Conservation (phyloP, 805 yeast species). For the Yarrowia divulgata region DNA sequence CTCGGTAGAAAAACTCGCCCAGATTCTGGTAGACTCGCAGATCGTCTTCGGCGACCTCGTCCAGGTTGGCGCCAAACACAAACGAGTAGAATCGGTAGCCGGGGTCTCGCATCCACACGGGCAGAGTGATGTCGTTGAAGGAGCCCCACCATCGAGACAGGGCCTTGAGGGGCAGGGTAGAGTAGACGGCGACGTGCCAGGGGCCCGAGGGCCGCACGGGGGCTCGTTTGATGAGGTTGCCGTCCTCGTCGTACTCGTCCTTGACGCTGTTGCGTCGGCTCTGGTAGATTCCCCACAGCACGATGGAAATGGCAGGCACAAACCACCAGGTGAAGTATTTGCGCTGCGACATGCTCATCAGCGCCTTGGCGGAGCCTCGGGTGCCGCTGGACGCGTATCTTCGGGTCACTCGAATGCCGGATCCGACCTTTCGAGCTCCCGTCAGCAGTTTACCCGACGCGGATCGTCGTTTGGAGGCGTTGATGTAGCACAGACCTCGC, state of each 20-base stretch:
- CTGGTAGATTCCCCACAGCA: constrained; percentile 43
- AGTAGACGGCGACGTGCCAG: constrained; percentile 89
- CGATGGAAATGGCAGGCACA: constrained; percentile 45
- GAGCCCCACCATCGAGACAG: constrained; percentile 95
- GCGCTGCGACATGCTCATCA: constrained; percentile 34
- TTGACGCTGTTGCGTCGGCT: constrained; percentile 37
- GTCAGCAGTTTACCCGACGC: constrained; percentile 16
- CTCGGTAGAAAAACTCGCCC: constrained; percentile 90
- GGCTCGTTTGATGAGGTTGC: constrained; percentile 32
- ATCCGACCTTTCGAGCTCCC: constrained; percentile 31
- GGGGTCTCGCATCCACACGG: constrained; percentile 86
- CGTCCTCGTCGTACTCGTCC: constrained; percentile 41
- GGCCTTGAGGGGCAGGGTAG: constrained; percentile 88
- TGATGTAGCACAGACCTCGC: constrained; percentile 43
- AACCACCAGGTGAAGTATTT: constrained; percentile 45
- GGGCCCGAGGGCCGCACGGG: constrained; percentile 55
- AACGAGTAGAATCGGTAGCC: constrained; percentile 79
- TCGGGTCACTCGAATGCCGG: constrained; percentile 38
- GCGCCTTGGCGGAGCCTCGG: constrained; percentile 19
- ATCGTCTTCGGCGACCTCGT: constrained; percentile 87
- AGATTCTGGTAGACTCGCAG: constrained; percentile 76
- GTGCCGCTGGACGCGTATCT: constrained; percentile 40
- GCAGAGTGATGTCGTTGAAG: constrained; percentile 80
- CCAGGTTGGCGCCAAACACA: constrained; percentile 85
- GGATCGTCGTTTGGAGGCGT: constrained; percentile 41